Conservation (phyloP, 768 basidiomycete genomes). For the Suillus lakei region DNA sequence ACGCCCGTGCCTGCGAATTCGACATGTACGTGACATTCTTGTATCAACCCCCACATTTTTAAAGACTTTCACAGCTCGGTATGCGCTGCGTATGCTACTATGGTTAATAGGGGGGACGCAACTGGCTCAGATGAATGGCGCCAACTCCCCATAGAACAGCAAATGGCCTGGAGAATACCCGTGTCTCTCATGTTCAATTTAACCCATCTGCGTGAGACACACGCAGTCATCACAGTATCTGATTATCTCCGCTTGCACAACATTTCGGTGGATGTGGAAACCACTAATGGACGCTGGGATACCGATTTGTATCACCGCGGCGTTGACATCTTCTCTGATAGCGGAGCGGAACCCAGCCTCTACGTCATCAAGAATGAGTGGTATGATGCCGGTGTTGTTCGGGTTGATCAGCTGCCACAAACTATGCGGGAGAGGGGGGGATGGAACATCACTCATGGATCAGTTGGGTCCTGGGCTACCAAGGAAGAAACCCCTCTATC, state of each 20-base stretch:
- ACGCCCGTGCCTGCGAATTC: constrained; percentile 50
- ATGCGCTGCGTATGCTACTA: constrained; percentile 45
- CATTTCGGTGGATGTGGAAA: constrained; percentile 37
- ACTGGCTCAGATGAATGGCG: constrained; percentile 45
- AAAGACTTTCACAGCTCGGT: constrained; percentile 27
- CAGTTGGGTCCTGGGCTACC: constrained; percentile 19
- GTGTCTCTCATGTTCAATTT: constrained; percentile 49
- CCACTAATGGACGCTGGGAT: constrained; percentile 43
- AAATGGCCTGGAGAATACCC: constrained; percentile 41
- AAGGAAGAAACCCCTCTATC: constrained; percentile 22
- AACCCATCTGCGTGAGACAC: constrained; percentile 39
- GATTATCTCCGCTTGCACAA: constrained; percentile 50
- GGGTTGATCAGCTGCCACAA: constrained; percentile 41
- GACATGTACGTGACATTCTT: constrained; percentile 25
- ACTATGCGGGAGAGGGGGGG: constrained; percentile 38
- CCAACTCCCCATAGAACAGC: constrained; percentile 39
- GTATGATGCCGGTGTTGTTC: constrained; percentile 42
- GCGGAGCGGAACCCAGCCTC: constrained; percentile 26
- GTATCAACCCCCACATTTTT: not conserved
- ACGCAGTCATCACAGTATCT: constrained; percentile 43
- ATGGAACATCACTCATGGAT: constrained; percentile 27
- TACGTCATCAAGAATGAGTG: constrained; percentile 41
- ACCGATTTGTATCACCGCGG: constrained; percentile 37
- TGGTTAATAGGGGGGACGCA: constrained; percentile 52
- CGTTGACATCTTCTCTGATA: constrained; percentile 16